These are phyloP conservation scores for Cylindrodendrum hubeiense DNA, from an alignment of 2,329 filamentous ascomycete species.

Conservation along the genomic window DNA sequence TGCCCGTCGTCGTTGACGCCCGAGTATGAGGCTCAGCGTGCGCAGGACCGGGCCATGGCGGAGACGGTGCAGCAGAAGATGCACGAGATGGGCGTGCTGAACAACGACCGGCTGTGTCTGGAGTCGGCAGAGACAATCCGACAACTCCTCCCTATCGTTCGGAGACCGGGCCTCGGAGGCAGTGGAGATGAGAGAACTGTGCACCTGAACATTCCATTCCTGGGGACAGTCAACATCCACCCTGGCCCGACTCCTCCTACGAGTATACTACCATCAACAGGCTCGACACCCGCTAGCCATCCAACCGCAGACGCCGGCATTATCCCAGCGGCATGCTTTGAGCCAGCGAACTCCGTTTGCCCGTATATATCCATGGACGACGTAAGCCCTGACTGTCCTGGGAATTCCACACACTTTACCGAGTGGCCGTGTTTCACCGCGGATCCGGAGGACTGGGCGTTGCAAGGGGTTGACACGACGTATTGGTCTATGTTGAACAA, in stretches of 20 bases:
- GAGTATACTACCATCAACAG: conserved; percentile 28
- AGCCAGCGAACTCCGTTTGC: neutral
- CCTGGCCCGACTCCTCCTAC: conserved; percentile 32
- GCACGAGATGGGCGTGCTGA: conserved; percentile 52
- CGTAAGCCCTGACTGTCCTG: conserved; percentile 20
- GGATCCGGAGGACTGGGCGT: conserved; percentile 54
- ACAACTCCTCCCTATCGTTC: conserved; percentile 57
- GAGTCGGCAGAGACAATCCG: conserved; percentile 59
- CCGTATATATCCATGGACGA: conserved; percentile 16
- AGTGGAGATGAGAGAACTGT: conserved; percentile 41
- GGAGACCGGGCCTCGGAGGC: conserved; percentile 36
- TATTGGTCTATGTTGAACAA: conserved; percentile 51
- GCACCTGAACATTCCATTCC: conserved; percentile 59
- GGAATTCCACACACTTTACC: conserved; percentile 16
- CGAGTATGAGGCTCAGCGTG: conserved; percentile 36
- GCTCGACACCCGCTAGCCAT: conserved; percentile 25
- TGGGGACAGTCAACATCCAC: conserved; percentile 61
- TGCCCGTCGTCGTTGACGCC: conserved; percentile 51
- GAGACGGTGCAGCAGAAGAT: conserved; percentile 53
- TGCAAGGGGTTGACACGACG: conserved; percentile 55
- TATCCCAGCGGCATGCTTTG: conserved; percentile 15
- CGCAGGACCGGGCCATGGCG: conserved; percentile 52
- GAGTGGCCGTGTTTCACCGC: conserved; percentile 45
- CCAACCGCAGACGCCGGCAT: conserved; percentile 12
- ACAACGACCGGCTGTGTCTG: conserved; percentile 55